A percentile compares a stretch with the other conserved stretches of the same genome.
Conservation (phyloP, 768 basidiomycete species). For the Lepiota venenata region DNA sequence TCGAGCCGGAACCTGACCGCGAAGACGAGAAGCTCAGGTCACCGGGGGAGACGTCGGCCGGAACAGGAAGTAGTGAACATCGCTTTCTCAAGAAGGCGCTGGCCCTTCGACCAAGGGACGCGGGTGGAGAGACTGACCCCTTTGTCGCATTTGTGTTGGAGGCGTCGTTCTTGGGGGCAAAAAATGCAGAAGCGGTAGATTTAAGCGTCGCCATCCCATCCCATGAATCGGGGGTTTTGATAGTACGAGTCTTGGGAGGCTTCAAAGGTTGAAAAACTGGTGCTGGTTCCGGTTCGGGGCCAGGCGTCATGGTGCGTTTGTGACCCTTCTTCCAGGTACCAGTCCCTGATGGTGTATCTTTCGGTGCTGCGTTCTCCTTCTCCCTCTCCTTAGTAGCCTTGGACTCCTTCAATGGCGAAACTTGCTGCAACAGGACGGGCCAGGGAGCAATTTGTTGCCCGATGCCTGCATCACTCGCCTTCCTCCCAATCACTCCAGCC, state of each 20-base stretch:
- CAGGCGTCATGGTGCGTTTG: constrained; percentile 55
- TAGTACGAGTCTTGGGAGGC: constrained; percentile 36
- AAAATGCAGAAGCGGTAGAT: constrained; percentile 5
- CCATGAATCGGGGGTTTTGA: constrained; percentile 1
- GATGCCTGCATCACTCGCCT: constrained; percentile 22
- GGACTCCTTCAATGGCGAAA: constrained; percentile 20
- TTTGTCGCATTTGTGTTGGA: neutral
- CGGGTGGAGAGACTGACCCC: constrained; percentile 2
- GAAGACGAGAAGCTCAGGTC: constrained; percentile 2
- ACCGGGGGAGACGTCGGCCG: neutral
- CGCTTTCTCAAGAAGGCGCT: constrained; percentile 8
- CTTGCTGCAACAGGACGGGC: constrained; percentile 37
- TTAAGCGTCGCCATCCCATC: constrained; percentile 5
- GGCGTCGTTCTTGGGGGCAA: neutral
- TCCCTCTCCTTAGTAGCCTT: neutral
- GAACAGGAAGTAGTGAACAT: constrained; percentile 9
- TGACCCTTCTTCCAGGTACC: constrained; percentile 28
- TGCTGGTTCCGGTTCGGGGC: constrained; percentile 53
- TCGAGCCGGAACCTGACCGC: neutral
- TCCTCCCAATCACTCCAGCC: constrained; percentile 2
- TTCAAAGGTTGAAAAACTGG: constrained; percentile 58
- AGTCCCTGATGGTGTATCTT: constrained; percentile 15
- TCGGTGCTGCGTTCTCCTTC: constrained; percentile 19
- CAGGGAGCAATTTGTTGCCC: constrained; percentile 65
- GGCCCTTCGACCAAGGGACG: constrained; percentile 8